These are phyloP conservation scores for Rhododendron ovatum DNA, from an alignment of 148 eudicot genomes.

Conservation along the genomic window DNA sequence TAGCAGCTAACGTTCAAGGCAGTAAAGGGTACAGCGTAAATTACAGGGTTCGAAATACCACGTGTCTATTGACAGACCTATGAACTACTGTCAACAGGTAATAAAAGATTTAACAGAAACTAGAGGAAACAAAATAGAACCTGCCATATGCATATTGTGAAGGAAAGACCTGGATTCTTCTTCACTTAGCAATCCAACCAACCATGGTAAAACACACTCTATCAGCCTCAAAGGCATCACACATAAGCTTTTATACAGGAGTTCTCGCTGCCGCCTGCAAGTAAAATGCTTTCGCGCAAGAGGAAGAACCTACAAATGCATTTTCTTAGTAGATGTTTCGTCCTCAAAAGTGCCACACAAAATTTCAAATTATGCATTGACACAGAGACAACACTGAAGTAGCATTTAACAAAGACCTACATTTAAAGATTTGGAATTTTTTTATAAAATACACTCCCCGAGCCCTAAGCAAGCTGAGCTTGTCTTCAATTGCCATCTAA, in stretches of 20 bases:
- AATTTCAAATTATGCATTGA: neutral
- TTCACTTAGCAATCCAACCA: constrained; percentile 73
- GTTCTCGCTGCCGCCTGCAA: constrained; percentile 69
- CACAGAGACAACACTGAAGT: neutral
- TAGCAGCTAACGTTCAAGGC: neutral
- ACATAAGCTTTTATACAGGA: constrained; percentile 85
- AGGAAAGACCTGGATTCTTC: constrained; percentile 72
- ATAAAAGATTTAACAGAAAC: neutral
- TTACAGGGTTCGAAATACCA: neutral
- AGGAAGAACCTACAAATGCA: constrained; percentile 62
- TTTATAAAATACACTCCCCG: neutral
- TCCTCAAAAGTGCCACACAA: neutral
- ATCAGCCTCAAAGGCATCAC: constrained; percentile 92
- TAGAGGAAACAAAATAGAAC: constrained; percentile 23
- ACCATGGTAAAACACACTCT: constrained; percentile 93
- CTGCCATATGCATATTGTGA: constrained; percentile 85
- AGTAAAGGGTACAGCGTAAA: neutral
- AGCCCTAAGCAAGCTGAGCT: neutral
- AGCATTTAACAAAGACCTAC: neutral
- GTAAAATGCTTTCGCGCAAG: constrained; percentile 77
- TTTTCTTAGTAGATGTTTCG: neutral
- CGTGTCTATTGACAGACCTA: neutral
- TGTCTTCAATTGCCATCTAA: constrained; percentile 2
- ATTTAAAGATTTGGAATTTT: neutral
- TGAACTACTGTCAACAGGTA: neutral